Evolutionary conservation across 2,329 filamentous ascomycete species (phyloP).

Genomic region (Cladophialophora exuberans): DNA sequence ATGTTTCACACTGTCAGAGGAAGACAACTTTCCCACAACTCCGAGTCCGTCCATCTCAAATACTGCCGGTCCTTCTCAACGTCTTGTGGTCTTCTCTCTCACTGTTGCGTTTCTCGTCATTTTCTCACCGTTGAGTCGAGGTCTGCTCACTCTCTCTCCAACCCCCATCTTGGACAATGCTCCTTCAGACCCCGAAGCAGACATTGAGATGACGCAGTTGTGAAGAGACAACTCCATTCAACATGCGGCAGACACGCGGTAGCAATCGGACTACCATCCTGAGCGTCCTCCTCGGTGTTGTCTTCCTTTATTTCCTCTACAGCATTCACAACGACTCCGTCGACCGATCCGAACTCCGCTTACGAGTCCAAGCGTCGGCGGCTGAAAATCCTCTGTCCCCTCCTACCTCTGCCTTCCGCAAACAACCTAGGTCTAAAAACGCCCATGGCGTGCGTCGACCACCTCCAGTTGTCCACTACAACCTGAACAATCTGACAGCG

Average conservation of each 20-base stretch:
- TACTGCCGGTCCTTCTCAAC: neutral
- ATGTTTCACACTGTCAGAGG: conserved; percentile 1
- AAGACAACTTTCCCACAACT: neutral
- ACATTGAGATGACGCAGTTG: conserved; percentile 37
- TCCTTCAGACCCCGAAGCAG: conserved; percentile 47
- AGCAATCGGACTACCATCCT: conserved; percentile 25
- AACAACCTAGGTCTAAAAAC: conserved; percentile 50
- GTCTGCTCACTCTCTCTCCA: neutral
- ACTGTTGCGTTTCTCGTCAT: neutral
- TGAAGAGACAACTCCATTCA: conserved; percentile 24
- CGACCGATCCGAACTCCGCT: conserved; percentile 36
- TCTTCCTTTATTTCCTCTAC: conserved; percentile 30
- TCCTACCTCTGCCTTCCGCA: conserved; percentile 74
- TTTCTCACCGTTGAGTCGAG: neutral
- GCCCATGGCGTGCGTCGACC: conserved; percentile 43
- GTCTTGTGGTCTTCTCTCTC: neutral
- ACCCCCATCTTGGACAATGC: conserved; percentile 62
- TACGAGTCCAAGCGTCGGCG: conserved; percentile 57
- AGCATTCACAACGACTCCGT: conserved; percentile 25
- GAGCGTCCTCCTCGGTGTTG: conserved; percentile 23
- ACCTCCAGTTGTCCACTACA: conserved; percentile 87
- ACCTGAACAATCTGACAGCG: conserved; percentile 92
- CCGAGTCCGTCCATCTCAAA: too few relatives aligned
- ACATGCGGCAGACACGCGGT: conserved; percentile 31
- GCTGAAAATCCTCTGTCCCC: conserved; percentile 73